phyloP scores from a whole-genome alignment of 305 asterid genomes.

The Fraxinus xanthoxyloides region DNA sequence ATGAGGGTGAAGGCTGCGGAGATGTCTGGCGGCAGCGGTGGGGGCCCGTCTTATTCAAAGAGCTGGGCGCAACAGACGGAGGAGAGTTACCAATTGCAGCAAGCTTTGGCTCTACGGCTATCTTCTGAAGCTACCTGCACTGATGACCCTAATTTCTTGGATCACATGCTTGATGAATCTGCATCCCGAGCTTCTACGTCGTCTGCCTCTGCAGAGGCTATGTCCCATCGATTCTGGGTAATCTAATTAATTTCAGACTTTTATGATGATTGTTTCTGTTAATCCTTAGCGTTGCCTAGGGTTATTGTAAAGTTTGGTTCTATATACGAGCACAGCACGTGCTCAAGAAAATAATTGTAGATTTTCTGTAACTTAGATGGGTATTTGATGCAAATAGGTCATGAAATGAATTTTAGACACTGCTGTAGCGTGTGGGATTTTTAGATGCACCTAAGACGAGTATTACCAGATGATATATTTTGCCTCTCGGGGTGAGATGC shows the following conservation, averaged over 20 bases:
- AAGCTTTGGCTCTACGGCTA: constrained; percentile 87
- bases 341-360: background rate
- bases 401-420: background rate
- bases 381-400: constrained; percentile 1
- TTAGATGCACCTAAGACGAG: background rate
- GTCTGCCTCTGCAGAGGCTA: constrained; percentile 48
- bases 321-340: background rate
- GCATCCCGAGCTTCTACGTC: constrained; percentile 40
- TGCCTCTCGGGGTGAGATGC: background rate
- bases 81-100: constrained; percentile 94
- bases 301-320: constrained; percentile 9
- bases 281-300: constrained; percentile 11
- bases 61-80: constrained; percentile 99
- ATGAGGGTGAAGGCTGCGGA: constrained; percentile 51
- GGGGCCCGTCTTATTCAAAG: constrained; percentile 58
- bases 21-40: constrained; percentile 39
- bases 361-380: constrained; percentile 1
- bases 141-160: constrained; percentile 85
- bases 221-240: constrained; percentile 99
- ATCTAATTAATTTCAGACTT: background rate
- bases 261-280: background rate
- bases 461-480: background rate
- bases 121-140: constrained; percentile 85
- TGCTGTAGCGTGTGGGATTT: background rate
- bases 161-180: constrained; percentile 66